These are phyloP conservation scores for Micractinium sp. DNA, from an alignment of 139 green algal species.

Conservation along the genomic window DNA sequence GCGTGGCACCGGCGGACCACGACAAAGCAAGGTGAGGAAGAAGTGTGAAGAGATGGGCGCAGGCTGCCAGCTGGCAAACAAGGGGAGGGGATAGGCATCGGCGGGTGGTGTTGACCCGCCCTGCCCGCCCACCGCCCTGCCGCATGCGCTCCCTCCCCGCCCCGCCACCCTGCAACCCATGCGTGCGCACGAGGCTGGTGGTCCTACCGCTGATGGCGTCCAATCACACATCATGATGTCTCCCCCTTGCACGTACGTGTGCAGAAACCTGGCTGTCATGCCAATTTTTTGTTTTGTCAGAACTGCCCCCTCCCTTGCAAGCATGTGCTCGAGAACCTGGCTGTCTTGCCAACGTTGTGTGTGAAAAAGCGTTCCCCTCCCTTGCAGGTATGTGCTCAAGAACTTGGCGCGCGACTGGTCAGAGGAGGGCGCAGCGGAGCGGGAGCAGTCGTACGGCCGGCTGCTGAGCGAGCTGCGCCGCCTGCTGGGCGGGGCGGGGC, in stretches of 20 bases:
- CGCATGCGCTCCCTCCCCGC: background rate
- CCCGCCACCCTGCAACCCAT: too few species aligned
- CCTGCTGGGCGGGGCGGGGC: conserved; percentile 34
- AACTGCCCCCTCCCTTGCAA: background rate
- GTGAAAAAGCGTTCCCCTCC: background rate
- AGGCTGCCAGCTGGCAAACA: too few species aligned
- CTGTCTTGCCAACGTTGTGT: background rate
- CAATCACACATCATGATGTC: too few species aligned
- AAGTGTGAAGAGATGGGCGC: background rate
- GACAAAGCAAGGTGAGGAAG: conserved; percentile 49
- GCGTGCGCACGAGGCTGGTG: too few species aligned
- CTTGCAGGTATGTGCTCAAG: conserved; percentile 89
- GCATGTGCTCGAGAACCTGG: conserved; percentile 94
- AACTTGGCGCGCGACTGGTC: conserved; percentile 92
- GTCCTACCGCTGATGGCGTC: too few species aligned
- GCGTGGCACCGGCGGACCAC: conserved; percentile 38
- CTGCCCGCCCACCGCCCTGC: background rate
- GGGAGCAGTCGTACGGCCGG: conserved; percentile 75
- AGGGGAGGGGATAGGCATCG: too few species aligned
- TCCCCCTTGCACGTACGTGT: too few species aligned
- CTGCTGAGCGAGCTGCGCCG: conserved; percentile 54
- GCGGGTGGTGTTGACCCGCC: too few species aligned
- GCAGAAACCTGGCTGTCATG: too few species aligned
- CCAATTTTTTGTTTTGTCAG: too few species aligned
- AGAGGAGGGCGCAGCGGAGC: conserved; percentile 77